Conservation (phyloP, 108 stramenopile species). For the Cyclotella baltica region DNA sequence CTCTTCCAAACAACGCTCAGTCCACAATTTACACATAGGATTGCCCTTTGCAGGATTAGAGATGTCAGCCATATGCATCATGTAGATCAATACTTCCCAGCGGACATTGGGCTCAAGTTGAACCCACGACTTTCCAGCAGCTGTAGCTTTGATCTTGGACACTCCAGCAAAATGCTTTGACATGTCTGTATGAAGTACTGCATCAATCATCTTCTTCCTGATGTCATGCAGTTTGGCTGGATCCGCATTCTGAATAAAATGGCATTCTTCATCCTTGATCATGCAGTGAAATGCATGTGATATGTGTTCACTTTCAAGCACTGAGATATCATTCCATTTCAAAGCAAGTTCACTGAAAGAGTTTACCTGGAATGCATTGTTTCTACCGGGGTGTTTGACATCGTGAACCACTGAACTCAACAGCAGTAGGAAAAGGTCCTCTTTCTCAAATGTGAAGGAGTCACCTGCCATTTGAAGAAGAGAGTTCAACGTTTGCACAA, state of each 20-base stretch:
- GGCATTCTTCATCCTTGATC: constrained; percentile 61
- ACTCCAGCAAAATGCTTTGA: constrained; percentile 59
- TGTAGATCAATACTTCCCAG: constrained; percentile 51
- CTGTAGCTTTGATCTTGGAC: constrained; percentile 37
- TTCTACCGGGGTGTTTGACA: constrained; percentile 84
- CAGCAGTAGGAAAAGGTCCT: constrained; percentile 56
- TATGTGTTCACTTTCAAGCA: constrained; percentile 59
- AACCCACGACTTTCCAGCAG: constrained; percentile 38
- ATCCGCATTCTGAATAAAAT: constrained; percentile 53
- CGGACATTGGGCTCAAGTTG: constrained; percentile 18
- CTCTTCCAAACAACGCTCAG: constrained; percentile 70
- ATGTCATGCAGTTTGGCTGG: constrained; percentile 31
- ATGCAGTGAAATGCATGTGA: neutral
- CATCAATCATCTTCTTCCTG: constrained; percentile 49
- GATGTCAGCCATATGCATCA: constrained; percentile 80
- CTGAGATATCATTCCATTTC: constrained; percentile 76
- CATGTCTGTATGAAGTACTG: constrained; percentile 74
- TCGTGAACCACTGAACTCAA: constrained; percentile 86
- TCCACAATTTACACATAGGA: constrained; percentile 65
- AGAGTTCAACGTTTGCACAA: constrained; percentile 61
- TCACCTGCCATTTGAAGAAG: constrained; percentile 61
- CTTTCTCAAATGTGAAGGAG: constrained; percentile 25
- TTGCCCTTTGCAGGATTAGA: constrained; percentile 74
- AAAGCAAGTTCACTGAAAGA: constrained; percentile 66
- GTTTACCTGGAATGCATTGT: constrained; percentile 82